Evolutionary conservation across 768 basidiomycete species (phyloP).

Genomic region (Serpula lacrymans): DNA sequence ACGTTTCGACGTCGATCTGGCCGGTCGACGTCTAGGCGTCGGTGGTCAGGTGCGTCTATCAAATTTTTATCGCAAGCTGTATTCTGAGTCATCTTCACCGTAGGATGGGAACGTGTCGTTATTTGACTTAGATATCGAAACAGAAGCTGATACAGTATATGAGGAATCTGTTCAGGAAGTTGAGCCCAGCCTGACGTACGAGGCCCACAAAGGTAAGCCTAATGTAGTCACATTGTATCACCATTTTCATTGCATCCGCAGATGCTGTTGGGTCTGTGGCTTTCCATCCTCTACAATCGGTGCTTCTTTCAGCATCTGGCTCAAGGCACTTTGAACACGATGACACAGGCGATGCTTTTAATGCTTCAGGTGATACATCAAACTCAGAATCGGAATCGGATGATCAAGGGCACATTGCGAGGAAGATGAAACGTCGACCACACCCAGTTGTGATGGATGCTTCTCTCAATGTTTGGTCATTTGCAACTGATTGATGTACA

Average conservation of each 20-base stretch:
- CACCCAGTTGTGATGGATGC: constrained; percentile 20
- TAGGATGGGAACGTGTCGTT: constrained; percentile 60
- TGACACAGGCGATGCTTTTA: neutral
- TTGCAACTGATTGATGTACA: neutral
- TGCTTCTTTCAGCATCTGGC: constrained; percentile 67
- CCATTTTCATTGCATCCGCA: constrained; percentile 21
- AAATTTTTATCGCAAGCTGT: neutral
- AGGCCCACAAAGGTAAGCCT: neutral
- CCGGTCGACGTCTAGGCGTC: constrained; percentile 58
- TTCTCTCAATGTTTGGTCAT: constrained; percentile 25
- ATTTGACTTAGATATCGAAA: constrained; percentile 44
- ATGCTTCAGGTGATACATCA: constrained; percentile 1
- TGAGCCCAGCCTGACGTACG: neutral
- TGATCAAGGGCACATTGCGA: neutral
- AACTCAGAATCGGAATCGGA: constrained; percentile 14
- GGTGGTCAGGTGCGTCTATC: constrained; percentile 61
- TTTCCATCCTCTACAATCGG: constrained; percentile 64
- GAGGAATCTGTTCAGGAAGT: neutral
- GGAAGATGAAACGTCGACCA: constrained; percentile 8
- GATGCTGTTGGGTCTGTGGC: constrained; percentile 72
- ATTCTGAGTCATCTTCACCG: neutral
- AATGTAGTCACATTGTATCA: neutral
- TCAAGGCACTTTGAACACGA: constrained; percentile 62
- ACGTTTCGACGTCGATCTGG: constrained; percentile 71
- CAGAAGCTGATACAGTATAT: constrained; percentile 1